Evolutionary conservation across 495 filamentous ascomycete species (phyloP).

Genomic region (Talaromyces liani): DNA sequence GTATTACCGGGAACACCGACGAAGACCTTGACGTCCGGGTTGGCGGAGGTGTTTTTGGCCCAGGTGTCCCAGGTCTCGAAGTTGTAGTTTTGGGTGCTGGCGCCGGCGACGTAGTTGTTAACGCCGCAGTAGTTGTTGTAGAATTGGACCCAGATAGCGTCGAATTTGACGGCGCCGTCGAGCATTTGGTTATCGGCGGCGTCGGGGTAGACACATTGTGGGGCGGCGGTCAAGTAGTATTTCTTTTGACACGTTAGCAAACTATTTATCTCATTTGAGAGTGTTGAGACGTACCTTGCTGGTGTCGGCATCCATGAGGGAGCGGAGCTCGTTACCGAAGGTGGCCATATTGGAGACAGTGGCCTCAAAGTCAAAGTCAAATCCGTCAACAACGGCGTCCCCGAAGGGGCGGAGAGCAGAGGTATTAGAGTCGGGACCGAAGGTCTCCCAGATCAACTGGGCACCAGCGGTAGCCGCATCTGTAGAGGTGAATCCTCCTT

Average conservation of each 20-base stretch:
- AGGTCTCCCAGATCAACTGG: conserved; percentile 57
- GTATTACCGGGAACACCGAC: conserved; percentile 59
- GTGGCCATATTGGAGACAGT: conserved; percentile 39
- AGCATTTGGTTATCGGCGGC: conserved; percentile 50
- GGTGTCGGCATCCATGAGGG: conserved; percentile 41
- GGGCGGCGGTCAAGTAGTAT: conserved; percentile 58
- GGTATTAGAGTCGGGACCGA: conserved; percentile 42
- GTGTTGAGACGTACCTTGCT: conserved; percentile 23
- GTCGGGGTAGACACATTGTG: conserved; percentile 62
- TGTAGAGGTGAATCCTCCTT: conserved; percentile 51
- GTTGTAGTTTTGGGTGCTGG: conserved; percentile 53
- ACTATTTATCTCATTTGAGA: not conserved
- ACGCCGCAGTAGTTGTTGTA: conserved; percentile 70
- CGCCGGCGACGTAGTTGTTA: conserved; percentile 38
- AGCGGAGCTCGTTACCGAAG: conserved; percentile 49
- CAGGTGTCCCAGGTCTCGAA: conserved; percentile 65
- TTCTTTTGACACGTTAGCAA: conserved; percentile 1
- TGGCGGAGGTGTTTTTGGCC: conserved; percentile 53
- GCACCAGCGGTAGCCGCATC: conserved; percentile 49
- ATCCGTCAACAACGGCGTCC: conserved; percentile 57
- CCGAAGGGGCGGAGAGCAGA: conserved; percentile 55
- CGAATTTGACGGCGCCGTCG: conserved; percentile 43
- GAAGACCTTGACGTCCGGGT: conserved; percentile 56
- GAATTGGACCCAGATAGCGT: conserved; percentile 66
- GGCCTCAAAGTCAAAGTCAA: conserved; percentile 62